phyloP scores from a whole-genome alignment of 352 stramenopile species.

The Phytophthora syringae region DNA sequence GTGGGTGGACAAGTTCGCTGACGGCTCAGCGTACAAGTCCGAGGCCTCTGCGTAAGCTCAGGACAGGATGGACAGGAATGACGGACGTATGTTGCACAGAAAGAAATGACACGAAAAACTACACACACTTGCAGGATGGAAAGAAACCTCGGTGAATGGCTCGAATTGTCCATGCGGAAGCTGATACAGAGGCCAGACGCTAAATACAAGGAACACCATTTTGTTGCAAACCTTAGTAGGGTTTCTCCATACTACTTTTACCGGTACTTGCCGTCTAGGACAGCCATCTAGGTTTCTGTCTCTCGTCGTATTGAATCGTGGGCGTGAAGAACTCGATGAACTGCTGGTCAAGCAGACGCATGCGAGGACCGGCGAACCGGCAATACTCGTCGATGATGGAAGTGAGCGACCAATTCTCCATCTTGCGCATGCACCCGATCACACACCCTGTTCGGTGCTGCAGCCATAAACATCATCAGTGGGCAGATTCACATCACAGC shows the following conservation, averaged over 20 bases:
- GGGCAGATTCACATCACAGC: neutral
- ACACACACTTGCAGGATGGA: slow-evolving; percentile 32
- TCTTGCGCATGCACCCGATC: slow-evolving; percentile 88
- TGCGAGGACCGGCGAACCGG: slow-evolving; percentile 82
- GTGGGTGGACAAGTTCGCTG: slow-evolving; percentile 94
- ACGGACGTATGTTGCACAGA: slow-evolving; percentile 30
- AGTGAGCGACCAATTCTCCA: slow-evolving; percentile 88
- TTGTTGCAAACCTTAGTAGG: slow-evolving; percentile 29
- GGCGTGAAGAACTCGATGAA: slow-evolving; percentile 92
- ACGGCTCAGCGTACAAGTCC: slow-evolving; percentile 91
- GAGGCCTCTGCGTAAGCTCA: slow-evolving; percentile 50
- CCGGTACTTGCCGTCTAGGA: neutral
- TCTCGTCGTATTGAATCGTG: slow-evolving; percentile 80
- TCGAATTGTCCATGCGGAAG: slow-evolving; percentile 35
- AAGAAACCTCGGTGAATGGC: slow-evolving; percentile 22
- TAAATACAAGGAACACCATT: slow-evolving; percentile 43
- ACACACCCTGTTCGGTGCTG: slow-evolving; percentile 87
- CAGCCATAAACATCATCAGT: neutral
- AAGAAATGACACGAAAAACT: slow-evolving; percentile 35
- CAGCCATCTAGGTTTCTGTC: slow-evolving; percentile 81
- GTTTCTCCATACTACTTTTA: neutral
- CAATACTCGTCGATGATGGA: slow-evolving; percentile 92
- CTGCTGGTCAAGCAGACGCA: slow-evolving; percentile 87
- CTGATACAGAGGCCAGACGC: slow-evolving; percentile 32
- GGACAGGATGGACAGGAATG: slow-evolving; percentile 6